phyloP scores from a whole-genome alignment of 768 basidiomycete species.

The Clitopilus passeckerianus region DNA sequence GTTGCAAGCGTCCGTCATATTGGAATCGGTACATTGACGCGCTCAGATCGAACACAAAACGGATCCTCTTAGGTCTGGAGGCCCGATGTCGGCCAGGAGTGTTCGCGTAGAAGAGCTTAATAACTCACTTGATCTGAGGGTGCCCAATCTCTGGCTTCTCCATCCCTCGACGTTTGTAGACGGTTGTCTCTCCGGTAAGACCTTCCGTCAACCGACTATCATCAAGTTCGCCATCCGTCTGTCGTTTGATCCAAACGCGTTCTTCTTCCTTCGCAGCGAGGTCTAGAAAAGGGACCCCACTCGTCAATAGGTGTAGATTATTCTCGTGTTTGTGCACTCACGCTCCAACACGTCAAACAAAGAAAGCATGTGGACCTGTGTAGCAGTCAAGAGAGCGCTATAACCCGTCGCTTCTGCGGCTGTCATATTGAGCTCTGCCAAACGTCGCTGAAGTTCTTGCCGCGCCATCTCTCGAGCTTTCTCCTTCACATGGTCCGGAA shows the following conservation, averaged over 20 bases:
- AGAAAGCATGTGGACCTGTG: conserved; percentile 56
- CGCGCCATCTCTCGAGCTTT: conserved; percentile 64
- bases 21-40: conserved; percentile 77
- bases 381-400: conserved; percentile 43
- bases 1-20: conserved; percentile 59
- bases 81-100: neutral
- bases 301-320: neutral
- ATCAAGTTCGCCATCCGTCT: conserved; percentile 68
- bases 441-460: conserved; percentile 52
- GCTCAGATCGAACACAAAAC: conserved; percentile 66
- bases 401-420: conserved; percentile 52
- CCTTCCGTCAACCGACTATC: conserved; percentile 64
- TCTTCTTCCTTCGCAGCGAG: conserved; percentile 67
- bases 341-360: conserved; percentile 60
- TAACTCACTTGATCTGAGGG: conserved; percentile 58
- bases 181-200: conserved; percentile 61
- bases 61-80: conserved; percentile 59
- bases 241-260: conserved; percentile 66
- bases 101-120: neutral
- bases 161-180: conserved; percentile 68
- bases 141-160: conserved; percentile 64
- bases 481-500: conserved; percentile 58
- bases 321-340: conserved; percentile 22
- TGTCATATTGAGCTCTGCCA: conserved; percentile 63
- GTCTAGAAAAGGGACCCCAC: conserved; percentile 29